Percentiles rank a stretch among this genome's conserved stretches.
Conservation (phyloP, 73 alveolate genomes). For the Paraurostyla sp. region DNA sequence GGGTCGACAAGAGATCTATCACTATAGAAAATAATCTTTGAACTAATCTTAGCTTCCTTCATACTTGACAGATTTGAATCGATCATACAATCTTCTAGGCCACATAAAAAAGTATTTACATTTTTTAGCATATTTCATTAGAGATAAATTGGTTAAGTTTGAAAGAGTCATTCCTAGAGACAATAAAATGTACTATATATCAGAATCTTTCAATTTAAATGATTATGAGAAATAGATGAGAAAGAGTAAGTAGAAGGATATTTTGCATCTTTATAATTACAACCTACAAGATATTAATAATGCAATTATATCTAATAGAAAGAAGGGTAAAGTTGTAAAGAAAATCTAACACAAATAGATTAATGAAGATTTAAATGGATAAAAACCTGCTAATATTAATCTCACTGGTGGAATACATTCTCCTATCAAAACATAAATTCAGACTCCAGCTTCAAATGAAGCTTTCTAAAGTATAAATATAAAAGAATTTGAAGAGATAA, state of each 20-base stretch:
- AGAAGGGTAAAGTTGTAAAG: not conserved
- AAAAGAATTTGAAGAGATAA: not conserved
- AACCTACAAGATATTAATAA: not conserved
- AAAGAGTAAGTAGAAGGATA: not conserved
- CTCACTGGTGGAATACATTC: too few species aligned
- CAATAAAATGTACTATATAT: not conserved
- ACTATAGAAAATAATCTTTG: not conserved
- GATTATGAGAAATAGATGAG: not conserved
- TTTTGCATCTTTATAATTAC: not conserved
- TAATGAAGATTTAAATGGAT: not conserved
- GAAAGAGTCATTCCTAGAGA: constrained; percentile 14
- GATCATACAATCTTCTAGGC: not conserved
- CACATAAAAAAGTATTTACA: not conserved
- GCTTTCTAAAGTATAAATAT: not conserved
- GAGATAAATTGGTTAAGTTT: not conserved
- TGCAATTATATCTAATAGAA: not conserved
- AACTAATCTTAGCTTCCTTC: not conserved
- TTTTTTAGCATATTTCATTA: not conserved
- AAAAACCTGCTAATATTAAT: not conserved
- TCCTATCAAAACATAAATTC: too few species aligned
- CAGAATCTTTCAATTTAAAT: not conserved
- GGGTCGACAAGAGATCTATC: constrained; percentile 8
- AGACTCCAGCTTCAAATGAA: not conserved
- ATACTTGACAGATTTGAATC: not conserved
- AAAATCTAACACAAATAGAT: not conserved